phyloP scores from a whole-genome alignment of 2,329 filamentous ascomycete species.

The Myriosclerotinia scirpicola region DNA sequence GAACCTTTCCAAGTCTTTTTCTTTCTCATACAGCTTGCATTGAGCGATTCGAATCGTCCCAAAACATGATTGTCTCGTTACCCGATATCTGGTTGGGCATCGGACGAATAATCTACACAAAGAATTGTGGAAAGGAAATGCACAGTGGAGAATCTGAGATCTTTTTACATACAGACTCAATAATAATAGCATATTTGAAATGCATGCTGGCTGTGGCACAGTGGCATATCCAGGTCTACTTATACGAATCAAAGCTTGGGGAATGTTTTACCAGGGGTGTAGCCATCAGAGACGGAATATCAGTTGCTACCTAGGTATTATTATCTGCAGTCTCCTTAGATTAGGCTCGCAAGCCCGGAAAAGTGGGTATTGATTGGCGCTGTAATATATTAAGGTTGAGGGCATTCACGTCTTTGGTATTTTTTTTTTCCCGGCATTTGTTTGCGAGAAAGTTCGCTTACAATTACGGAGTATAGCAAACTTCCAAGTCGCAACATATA shows the following conservation, averaged over 20 bases:
- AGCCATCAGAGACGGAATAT: neutral
- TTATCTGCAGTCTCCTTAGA: neutral
- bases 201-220: neutral
- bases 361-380: slow-evolving; percentile 1
- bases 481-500: neutral
- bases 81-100: neutral
- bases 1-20: neutral
- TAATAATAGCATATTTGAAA: neutral
- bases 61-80: neutral
- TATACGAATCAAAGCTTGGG: neutral
- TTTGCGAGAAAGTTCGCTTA: neutral
- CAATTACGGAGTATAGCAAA: too few species aligned
- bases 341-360: neutral
- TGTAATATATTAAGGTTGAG: slow-evolving; percentile 13
- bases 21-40: neutral
- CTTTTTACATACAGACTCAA: neutral
- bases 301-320: neutral
- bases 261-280: neutral
- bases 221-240: neutral
- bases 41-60: neutral
- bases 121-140: neutral
- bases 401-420: slow-evolving; percentile 1
- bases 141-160: neutral
- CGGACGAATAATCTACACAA: slow-evolving; percentile 3
- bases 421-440: neutral